Conservation (phyloP, 2,329 filamentous ascomycete genomes). For the Pseudopithomyces maydicus region DNA sequence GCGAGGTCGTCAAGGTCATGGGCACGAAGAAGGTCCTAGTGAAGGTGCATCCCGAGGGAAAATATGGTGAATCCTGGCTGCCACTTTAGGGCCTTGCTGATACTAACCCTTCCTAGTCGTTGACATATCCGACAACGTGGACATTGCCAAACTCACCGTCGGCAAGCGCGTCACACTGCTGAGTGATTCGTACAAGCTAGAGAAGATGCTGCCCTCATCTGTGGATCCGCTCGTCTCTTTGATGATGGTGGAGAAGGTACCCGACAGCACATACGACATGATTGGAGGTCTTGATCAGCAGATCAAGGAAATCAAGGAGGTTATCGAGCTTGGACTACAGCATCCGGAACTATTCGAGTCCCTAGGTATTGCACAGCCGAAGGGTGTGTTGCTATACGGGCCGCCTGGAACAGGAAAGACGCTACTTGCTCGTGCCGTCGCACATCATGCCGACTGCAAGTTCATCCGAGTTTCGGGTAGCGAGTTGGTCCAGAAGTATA, state of each 20-base stretch:
- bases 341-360: slow-evolving; percentile 98
- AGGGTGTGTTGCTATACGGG: slow-evolving; percentile 95
- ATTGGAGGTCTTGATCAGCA: slow-evolving; percentile 98
- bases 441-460: slow-evolving; percentile 98
- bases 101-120: slow-evolving; percentile 67
- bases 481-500: slow-evolving; percentile 98
- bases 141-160: slow-evolving; percentile 92
- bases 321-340: slow-evolving; percentile 97
- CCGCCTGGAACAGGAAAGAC: slow-evolving; percentile 98
- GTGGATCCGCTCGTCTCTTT: slow-evolving; percentile 98
- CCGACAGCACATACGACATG: slow-evolving; percentile 99
- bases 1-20: slow-evolving; percentile 99
- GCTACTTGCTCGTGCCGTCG: slow-evolving; percentile 89
- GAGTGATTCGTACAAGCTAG: slow-evolving; percentile 97
- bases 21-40: slow-evolving; percentile 98
- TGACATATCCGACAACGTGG: slow-evolving; percentile 91
- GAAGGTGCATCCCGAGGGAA: slow-evolving; percentile 98
- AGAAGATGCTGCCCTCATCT: slow-evolving; percentile 97
- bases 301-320: slow-evolving; percentile 99
- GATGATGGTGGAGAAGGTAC: slow-evolving; percentile 99
- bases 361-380: slow-evolving; percentile 97
- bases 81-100: too few relatives aligned
- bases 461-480: slow-evolving; percentile 97
- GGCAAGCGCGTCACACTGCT: slow-evolving; percentile 97
- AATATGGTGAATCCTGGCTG: slow-evolving; percentile 79